Percentiles rank a stretch among this genome's conserved stretches.
These are phyloP conservation scores for Mariannaea sp. DNA, from an alignment of 2,329 filamentous ascomycete species.

Conservation along the genomic window DNA sequence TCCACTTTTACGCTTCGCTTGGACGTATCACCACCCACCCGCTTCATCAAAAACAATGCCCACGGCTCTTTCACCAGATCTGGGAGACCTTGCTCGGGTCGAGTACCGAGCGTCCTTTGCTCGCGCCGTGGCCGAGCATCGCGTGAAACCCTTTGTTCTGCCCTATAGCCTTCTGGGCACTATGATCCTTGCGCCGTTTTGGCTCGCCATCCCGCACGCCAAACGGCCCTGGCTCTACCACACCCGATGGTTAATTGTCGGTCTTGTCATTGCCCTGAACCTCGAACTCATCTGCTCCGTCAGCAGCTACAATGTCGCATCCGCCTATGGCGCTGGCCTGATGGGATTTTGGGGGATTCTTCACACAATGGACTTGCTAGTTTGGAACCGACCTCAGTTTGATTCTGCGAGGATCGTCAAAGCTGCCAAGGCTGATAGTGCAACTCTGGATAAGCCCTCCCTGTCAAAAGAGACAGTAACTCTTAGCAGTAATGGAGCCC, in stretches of 20 bases:
- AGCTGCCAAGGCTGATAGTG: constrained; percentile 31
- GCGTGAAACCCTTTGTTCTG: constrained; percentile 54
- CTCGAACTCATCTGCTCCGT: constrained; percentile 46
- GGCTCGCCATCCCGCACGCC: constrained; percentile 61
- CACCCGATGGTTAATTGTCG: constrained; percentile 55
- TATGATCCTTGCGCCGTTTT: constrained; percentile 56
- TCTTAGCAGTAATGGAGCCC: background rate
- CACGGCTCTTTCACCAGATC: constrained; percentile 17
- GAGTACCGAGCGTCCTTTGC: constrained; percentile 47
- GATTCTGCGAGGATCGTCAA: constrained; percentile 58
- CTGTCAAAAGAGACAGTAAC: background rate
- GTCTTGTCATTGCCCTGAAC: constrained; percentile 50
- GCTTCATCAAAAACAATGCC: constrained; percentile 13
- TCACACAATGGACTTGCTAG: constrained; percentile 53
- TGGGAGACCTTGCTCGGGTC: constrained; percentile 37
- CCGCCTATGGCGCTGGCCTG: constrained; percentile 57
- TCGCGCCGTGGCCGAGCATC: constrained; percentile 45
- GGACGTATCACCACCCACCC: constrained; percentile 2
- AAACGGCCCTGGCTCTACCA: constrained; percentile 55
- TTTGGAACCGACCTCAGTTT: constrained; percentile 61
- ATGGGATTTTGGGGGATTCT: constrained; percentile 57
- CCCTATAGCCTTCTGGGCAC: constrained; percentile 56
- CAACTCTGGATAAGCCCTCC: background rate
- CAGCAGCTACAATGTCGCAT: constrained; percentile 57
- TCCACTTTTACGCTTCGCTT: background rate